Evolutionary conservation across 2,329 filamentous ascomycete genomes (phyloP).

Genomic region (Fusarium ambrosium): DNA sequence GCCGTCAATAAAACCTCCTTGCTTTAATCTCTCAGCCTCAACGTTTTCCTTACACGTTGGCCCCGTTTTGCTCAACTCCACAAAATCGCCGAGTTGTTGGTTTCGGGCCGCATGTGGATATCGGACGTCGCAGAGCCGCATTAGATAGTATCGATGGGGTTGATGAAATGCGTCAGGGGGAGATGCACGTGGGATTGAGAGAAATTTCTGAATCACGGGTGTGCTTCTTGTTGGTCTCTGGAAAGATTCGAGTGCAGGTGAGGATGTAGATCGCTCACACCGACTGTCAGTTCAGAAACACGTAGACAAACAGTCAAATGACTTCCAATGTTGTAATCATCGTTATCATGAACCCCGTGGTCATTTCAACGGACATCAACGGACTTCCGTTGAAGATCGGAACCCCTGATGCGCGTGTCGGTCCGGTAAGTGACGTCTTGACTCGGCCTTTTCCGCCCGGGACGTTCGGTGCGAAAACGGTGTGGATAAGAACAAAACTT

Average conservation of each 20-base stretch:
- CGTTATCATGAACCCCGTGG: not conserved
- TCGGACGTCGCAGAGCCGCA: constrained; percentile 9
- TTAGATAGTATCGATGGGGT: not conserved
- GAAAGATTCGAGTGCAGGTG: not conserved
- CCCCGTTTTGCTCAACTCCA: not conserved
- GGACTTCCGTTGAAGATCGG: not conserved
- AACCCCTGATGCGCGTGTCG: not conserved
- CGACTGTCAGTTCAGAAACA: not conserved
- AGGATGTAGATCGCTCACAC: not conserved
- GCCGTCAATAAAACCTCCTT: not conserved
- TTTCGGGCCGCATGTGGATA: constrained; percentile 9
- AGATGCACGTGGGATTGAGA: not conserved
- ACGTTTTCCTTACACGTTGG: not conserved
- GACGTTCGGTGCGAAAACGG: not conserved
- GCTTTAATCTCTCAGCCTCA: not conserved
- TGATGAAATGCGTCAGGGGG: not conserved
- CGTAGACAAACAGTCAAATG: not conserved
- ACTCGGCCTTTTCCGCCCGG: not conserved
- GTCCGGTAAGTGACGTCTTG: not conserved
- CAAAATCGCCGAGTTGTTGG: constrained; percentile 5
- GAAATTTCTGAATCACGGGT: not conserved
- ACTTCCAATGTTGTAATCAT: not conserved
- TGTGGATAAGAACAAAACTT: not conserved
- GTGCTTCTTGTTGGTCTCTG: not conserved
- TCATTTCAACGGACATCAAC: not conserved